phyloP scores from a whole-genome alignment of 768 basidiomycete species.

The Clathrus columnatus region DNA sequence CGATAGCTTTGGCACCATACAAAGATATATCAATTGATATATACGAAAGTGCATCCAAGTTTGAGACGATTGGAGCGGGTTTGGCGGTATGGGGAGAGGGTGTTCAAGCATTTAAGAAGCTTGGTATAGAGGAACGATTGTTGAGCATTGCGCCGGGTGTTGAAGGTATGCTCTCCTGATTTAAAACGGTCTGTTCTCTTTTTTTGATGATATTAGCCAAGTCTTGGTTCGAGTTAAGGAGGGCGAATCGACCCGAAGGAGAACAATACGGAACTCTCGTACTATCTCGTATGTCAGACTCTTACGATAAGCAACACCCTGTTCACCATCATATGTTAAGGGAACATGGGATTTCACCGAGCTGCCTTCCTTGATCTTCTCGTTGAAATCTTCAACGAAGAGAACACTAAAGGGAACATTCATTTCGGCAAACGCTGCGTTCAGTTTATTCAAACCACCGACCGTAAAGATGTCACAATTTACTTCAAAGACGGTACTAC shows the following conservation, averaged over 20 bases:
- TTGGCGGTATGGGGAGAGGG: slow-evolving; percentile 24
- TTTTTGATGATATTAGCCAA: slow-evolving; percentile 17
- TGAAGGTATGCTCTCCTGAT: background rate
- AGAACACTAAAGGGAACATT: slow-evolving; percentile 11
- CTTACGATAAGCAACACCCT: background rate
- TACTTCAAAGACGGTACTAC: slow-evolving; percentile 19
- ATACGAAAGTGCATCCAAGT: slow-evolving; percentile 30
- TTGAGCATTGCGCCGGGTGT: slow-evolving; percentile 19
- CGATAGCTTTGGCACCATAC: slow-evolving; percentile 19
- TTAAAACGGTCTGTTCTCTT: background rate
- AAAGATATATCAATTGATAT: slow-evolving; percentile 21
- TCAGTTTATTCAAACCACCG: slow-evolving; percentile 12
- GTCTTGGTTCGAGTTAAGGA: slow-evolving; percentile 36
- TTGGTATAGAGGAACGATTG: slow-evolving; percentile 20
- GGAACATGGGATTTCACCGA: slow-evolving; percentile 32
- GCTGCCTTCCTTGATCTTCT: slow-evolving; percentile 41
- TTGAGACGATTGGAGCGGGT: slow-evolving; percentile 41
- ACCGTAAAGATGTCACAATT: slow-evolving; percentile 11
- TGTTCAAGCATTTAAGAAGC: slow-evolving; percentile 18
- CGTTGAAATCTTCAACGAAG: slow-evolving; percentile 23
- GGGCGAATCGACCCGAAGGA: slow-evolving; percentile 35
- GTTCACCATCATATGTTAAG: slow-evolving; percentile 9
- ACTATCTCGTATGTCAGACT: background rate
- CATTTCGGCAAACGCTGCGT: slow-evolving; percentile 24
- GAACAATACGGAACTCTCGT: background rate